Base-by-base conservation (phyloP, 305 asterid genomes). In the Ajuga reptans region DNA sequence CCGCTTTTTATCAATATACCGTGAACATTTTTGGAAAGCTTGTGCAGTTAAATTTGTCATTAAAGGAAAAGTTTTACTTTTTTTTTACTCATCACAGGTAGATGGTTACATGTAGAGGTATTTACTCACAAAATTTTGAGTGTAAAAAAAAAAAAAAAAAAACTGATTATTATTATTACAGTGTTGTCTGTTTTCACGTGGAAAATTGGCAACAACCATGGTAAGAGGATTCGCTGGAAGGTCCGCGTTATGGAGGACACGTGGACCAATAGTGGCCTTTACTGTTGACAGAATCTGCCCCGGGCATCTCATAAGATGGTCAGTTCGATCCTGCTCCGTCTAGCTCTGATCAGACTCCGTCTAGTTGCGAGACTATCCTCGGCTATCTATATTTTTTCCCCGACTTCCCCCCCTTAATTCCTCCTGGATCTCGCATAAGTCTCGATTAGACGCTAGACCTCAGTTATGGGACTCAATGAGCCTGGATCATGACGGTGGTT, bases 101-200 rank as follows among this genome's bases (percentile, higher is more conserved):
- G 67, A 73, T 42, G 17, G 57, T 9, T 31, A 14, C 10, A 8
- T 45, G 60, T 37, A 37, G 21, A 11, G 69, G 57, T 64, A 68
- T 68, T 77, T 68, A 6, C 67, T 69, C 84, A 84, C 81, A 56
- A 34, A n/a, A 75, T 78, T 74, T 69, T 81, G 75, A 60, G 80
- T 63, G 85, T n/a, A n/a, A n/a, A n/a, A n/a, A n/a, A n/a, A 77
- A 69, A 21, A 53, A 51, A 50, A 77, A 69, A 21, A 53, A 51
- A 50, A 41, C n/a, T 41, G 9, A 21, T 21, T n/a, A n/a, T n/a
- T n/a, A 2, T 50, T 5, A 31, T 58, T 29, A 61, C 58, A 31
- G 16, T 47, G 51, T 41, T 66, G 74, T 66, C 14, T 69, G 74
- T 68, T 34, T 69, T 81, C 77, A 58, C 61, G 53, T 77, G 71